Evolutionary conservation across 2,329 filamentous ascomycete genomes (phyloP).

Genomic region (Cryphonectria nitschkei): DNA sequence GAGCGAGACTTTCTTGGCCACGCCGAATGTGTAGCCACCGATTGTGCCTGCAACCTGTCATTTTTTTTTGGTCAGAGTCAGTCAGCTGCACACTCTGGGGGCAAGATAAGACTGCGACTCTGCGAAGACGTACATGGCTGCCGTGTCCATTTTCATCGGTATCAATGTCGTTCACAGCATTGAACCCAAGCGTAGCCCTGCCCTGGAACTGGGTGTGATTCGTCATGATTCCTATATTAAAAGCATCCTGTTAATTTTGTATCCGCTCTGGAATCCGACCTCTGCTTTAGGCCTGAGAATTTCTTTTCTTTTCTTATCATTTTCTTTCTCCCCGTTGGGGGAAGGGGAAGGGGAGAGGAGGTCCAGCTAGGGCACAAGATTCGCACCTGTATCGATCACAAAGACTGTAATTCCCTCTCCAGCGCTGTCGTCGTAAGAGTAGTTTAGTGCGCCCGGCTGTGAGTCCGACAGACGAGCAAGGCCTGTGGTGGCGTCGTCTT

Average conservation of each 20-base stretch:
- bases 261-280: not conserved
- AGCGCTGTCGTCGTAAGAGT: conserved; percentile 56
- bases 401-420: conserved; percentile 63
- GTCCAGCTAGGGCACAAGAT: not conserved
- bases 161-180: conserved; percentile 54
- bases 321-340: too few relatives aligned
- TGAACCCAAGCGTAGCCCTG: conserved; percentile 56
- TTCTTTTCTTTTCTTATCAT: too few relatives aligned
- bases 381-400: conserved; percentile 62
- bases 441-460: conserved; percentile 40
- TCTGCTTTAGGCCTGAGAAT: too few relatives aligned
- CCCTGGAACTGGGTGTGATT: conserved; percentile 61
- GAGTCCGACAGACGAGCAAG: conserved; percentile 57
- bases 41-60: conserved; percentile 58
- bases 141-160: conserved; percentile 66
- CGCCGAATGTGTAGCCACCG: conserved; percentile 62
- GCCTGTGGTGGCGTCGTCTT: conserved; percentile 58
- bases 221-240: conserved; percentile 48
- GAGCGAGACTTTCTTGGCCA: conserved; percentile 60
- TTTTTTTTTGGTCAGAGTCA: not conserved
- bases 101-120: too few relatives aligned
- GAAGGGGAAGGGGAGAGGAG: too few relatives aligned
- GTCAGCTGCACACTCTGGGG: not conserved
- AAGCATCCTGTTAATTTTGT: not conserved
- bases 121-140: conserved; percentile 50